These are phyloP conservation scores for Penicillium maclennaniae DNA, from an alignment of 495 filamentous ascomycete genomes.

Conservation along the genomic window DNA sequence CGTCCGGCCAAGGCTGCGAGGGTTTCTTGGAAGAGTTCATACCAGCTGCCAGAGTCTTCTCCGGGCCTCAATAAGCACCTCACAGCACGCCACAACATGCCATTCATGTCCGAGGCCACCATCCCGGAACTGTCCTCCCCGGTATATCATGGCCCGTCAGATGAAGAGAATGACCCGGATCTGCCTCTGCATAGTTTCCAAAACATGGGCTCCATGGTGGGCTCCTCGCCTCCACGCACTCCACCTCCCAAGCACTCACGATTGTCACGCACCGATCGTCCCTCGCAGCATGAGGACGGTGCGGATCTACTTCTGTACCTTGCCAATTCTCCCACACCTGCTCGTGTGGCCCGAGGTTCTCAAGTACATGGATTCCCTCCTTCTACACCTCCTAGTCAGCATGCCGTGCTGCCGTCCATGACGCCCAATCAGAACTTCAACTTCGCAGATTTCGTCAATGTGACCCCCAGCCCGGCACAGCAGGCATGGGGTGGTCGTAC, in stretches of 20 bases:
- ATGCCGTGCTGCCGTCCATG: conserved; percentile 54
- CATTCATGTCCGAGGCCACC: conserved; percentile 71
- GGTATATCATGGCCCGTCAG: conserved; percentile 59
- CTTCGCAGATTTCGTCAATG: conserved; percentile 95
- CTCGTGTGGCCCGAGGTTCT: conserved; percentile 42
- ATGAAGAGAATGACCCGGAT: conserved; percentile 72
- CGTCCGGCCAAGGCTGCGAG: conserved; percentile 54
- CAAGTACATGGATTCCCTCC: conserved; percentile 59
- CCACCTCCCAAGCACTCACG: conserved; percentile 66
- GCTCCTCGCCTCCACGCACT: conserved; percentile 76
- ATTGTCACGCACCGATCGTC: conserved; percentile 41
- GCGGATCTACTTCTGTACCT: conserved; percentile 90
- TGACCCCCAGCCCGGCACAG: conserved; percentile 92
- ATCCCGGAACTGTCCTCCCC: conserved; percentile 59
- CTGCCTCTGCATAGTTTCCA: conserved; percentile 75
- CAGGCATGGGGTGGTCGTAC: conserved; percentile 67
- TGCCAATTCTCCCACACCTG: conserved; percentile 87
- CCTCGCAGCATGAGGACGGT: conserved; percentile 65
- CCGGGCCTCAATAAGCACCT: conserved; percentile 51
- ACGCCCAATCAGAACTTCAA: conserved; percentile 81
- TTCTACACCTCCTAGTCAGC: conserved; percentile 81
- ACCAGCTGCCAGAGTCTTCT: conserved; percentile 77
- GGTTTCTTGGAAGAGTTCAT: conserved; percentile 66
- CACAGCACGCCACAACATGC: conserved; percentile 48
- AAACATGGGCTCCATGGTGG: conserved; percentile 49